phyloP scores from a whole-genome alignment of 2,329 filamentous ascomycete genomes.

The Paecilomyces dactylethromorphus region DNA sequence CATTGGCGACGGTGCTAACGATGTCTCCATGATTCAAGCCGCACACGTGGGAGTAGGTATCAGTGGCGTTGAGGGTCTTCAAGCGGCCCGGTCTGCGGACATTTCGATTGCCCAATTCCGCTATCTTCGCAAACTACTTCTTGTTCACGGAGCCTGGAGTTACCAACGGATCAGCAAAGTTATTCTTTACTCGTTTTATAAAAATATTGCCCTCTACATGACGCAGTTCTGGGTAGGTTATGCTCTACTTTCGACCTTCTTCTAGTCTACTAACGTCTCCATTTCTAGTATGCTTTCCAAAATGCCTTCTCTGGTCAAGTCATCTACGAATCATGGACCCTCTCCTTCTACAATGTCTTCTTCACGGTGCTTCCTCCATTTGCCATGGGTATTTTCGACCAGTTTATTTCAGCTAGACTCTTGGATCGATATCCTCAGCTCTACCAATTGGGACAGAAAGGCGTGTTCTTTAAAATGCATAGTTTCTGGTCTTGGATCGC shows the following conservation, averaged over 20 bases:
- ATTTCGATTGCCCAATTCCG: constrained; percentile 95
- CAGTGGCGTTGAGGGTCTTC: constrained; percentile 91
- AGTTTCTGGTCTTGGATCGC: constrained; percentile 89
- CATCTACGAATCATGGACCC: constrained; percentile 97
- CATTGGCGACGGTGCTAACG: constrained; percentile 95
- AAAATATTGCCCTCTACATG: constrained; percentile 98
- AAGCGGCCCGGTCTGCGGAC: constrained; percentile 91
- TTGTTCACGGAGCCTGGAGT: constrained; percentile 95
- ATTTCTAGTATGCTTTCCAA: constrained; percentile 79
- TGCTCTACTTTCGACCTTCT: not conserved
- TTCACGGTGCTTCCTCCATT: constrained; percentile 93
- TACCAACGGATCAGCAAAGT: constrained; percentile 96
- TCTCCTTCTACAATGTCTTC: constrained; percentile 99
- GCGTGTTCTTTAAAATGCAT: constrained; percentile 86
- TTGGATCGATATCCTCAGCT: constrained; percentile 94
- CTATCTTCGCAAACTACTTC: constrained; percentile 83
- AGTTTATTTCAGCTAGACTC: constrained; percentile 90
- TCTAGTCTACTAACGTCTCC: constrained; percentile 21
- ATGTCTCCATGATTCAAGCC: constrained; percentile 99
- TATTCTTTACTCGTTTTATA: constrained; percentile 98
- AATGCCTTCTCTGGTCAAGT: constrained; percentile 97
- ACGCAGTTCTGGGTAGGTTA: constrained; percentile 91
- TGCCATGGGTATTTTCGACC: constrained; percentile 92
- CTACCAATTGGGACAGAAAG: constrained; percentile 87
- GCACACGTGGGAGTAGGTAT: constrained; percentile 97